A percentile compares a stretch with the other conserved stretches of the same genome.
These are phyloP conservation scores for Aureobasidium sp. DNA, from an alignment of 2,329 filamentous ascomycete genomes.

Conservation along the genomic window DNA sequence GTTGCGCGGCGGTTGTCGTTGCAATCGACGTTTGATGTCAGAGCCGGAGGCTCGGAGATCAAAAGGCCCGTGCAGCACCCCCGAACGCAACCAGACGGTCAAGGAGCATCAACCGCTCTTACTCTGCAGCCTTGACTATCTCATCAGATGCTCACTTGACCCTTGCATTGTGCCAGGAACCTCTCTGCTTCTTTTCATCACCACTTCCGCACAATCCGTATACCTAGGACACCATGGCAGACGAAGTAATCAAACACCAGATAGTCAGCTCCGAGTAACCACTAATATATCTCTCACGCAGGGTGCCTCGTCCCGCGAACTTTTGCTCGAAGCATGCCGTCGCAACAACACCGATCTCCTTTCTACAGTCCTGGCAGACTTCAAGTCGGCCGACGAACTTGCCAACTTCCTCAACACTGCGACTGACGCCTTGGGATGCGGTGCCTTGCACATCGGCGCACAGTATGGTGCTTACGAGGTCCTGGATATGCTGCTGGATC, in stretches of 20 bases:
- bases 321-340: slow-evolving; percentile 86
- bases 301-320: slow-evolving; percentile 77
- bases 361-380: slow-evolving; percentile 59
- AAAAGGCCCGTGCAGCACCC: not conserved
- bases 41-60: not conserved
- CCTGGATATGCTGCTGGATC: slow-evolving; percentile 75
- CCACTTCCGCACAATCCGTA: not conserved
- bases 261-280: not conserved
- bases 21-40: not conserved
- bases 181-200: not conserved
- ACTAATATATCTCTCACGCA: not conserved
- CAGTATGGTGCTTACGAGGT: slow-evolving; percentile 78
- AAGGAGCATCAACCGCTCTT: not conserved
- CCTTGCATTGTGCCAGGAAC: not conserved
- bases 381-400: slow-evolving; percentile 52
- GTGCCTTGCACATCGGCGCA: slow-evolving; percentile 85
- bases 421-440: slow-evolving; percentile 77
- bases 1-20: not conserved
- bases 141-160: not conserved
- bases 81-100: slow-evolving; percentile 1
- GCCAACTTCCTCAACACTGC: slow-evolving; percentile 78
- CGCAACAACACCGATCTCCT: slow-evolving; percentile 87
- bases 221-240: slow-evolving; percentile 13
- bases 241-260: slow-evolving; percentile 16
- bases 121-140: not conserved